A percentile compares a stretch with the other conserved stretches of the same genome.
Conservation (phyloP, 2,329 filamentous ascomycete species). For the Thermoascus crustaceus region DNA sequence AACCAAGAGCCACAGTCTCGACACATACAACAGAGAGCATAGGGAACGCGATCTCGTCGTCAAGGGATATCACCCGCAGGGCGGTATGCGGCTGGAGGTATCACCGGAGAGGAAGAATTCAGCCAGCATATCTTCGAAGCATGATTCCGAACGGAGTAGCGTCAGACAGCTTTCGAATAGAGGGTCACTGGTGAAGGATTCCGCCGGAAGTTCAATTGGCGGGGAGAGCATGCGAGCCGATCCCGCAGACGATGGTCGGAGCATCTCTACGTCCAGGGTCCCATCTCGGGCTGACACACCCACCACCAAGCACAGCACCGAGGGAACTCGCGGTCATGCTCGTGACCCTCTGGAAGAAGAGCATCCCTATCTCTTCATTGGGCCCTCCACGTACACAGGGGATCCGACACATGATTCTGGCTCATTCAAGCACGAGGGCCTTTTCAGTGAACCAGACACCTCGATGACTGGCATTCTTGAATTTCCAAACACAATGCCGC, state of each 20-base stretch:
- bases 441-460: conserved; percentile 21
- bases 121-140: conserved; percentile 9
- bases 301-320: conserved; percentile 29
- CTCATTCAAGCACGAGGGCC: conserved; percentile 8
- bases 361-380: conserved; percentile 67
- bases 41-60: conserved; percentile 44
- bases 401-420: conserved; percentile 11
- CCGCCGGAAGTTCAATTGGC: conserved; percentile 2
- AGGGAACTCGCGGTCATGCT: conserved; percentile 51
- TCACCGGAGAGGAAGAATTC: conserved; percentile 10
- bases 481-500: conserved; percentile 21
- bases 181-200: background rate
- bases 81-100: conserved; percentile 6
- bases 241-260: conserved; percentile 6
- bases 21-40: conserved; percentile 43
- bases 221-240: background rate
- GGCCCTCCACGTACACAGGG: conserved; percentile 45
- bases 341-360: conserved; percentile 58
- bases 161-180: conserved; percentile 6
- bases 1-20: conserved; percentile 24
- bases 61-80: conserved; percentile 43
- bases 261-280: conserved; percentile 14
- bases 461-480: conserved; percentile 24
- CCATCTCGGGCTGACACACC: conserved; percentile 24
- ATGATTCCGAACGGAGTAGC: conserved; percentile 9